Percentiles rank a stretch among this genome's conserved stretches.
Conservation (phyloP, 768 basidiomycete species). For the Pleurotus djamor region DNA sequence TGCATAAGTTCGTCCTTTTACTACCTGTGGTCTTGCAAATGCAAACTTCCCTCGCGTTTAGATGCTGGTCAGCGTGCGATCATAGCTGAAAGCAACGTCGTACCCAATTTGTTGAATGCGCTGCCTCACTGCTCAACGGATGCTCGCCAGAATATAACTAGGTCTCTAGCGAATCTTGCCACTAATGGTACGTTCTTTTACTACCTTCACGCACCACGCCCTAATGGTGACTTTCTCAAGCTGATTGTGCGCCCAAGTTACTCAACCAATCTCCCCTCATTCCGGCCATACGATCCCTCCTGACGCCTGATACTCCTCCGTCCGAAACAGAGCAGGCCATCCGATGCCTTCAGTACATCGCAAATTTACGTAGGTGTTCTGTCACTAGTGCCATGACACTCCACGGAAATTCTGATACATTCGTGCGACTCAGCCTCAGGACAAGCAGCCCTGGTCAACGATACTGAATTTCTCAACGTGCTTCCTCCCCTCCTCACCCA, state of each 20-base stretch:
- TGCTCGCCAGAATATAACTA: not conserved
- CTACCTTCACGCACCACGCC: not conserved
- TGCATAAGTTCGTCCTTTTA: not conserved
- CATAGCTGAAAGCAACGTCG: not conserved
- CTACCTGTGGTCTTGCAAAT: not conserved
- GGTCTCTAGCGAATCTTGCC: not conserved
- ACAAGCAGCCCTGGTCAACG: not conserved
- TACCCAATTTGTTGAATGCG: not conserved
- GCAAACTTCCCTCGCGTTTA: not conserved
- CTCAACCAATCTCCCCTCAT: not conserved
- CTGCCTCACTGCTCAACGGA: not conserved
- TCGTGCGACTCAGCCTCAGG: not conserved
- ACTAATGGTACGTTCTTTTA: not conserved
- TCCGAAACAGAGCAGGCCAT: slow-evolving; percentile 4
- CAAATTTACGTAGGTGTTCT: not conserved
- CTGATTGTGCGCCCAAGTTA: not conserved
- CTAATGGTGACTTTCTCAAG: not conserved
- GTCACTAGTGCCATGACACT: not conserved
- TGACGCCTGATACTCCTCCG: not conserved
- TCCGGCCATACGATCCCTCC: not conserved
- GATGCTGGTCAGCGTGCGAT: not conserved
- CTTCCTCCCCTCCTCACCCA: not conserved
- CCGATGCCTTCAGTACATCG: slow-evolving; percentile 6
- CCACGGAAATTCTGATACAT: not conserved
- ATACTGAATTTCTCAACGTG: not conserved